phyloP scores from a whole-genome alignment of 306 rosid species.

The Citrullus amarus region DNA sequence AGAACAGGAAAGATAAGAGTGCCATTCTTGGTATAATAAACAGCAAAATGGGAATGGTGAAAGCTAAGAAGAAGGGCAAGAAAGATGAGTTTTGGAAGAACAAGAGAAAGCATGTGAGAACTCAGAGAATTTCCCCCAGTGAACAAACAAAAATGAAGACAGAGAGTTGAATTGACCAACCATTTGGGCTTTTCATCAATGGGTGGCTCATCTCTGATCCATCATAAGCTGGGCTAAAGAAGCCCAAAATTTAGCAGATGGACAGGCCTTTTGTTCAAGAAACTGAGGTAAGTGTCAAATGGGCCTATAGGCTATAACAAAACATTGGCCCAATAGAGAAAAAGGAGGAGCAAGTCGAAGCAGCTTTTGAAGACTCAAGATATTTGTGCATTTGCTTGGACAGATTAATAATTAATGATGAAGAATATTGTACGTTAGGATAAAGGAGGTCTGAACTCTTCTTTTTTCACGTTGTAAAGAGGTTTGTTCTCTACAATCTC shows the following conservation, averaged over 20 bases:
- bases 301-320: neutral
- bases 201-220: neutral
- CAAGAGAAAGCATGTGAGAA: slow-evolving; percentile 33
- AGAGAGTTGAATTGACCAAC: neutral
- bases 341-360: neutral
- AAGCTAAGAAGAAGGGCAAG: slow-evolving; percentile 44
- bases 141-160: neutral
- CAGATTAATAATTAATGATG: neutral
- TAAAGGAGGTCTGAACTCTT: neutral
- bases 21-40: slow-evolving; percentile 48
- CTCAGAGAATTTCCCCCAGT: neutral
- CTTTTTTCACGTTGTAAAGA: neutral
- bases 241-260: neutral
- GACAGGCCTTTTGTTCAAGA: neutral
- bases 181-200: slow-evolving; percentile 2
- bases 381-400: neutral
- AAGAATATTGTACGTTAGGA: neutral
- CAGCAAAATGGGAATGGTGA: slow-evolving; percentile 39
- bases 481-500: neutral
- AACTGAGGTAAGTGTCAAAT: neutral
- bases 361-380: neutral
- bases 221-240: neutral
- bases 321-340: neutral
- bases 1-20: slow-evolving; percentile 59
- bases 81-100: slow-evolving; percentile 91